Evolutionary conservation across 352 stramenopile genomes (phyloP).

Genomic region (Globisporangium cylindrosporum): DNA sequence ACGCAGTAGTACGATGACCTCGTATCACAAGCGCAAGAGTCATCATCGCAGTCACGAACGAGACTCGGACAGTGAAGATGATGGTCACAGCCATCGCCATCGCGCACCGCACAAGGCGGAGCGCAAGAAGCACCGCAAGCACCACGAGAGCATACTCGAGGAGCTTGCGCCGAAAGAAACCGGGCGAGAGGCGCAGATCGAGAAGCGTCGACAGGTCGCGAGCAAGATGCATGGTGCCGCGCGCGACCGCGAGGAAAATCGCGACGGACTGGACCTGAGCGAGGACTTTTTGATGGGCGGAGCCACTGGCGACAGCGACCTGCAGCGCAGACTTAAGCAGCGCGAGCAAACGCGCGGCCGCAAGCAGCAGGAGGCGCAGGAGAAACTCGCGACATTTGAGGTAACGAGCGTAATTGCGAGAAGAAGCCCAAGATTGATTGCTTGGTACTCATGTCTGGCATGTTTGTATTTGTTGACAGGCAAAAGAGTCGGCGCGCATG

Average conservation of each 20-base stretch:
- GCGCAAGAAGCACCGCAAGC: slow-evolving; percentile 34
- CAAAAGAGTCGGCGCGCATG: slow-evolving; percentile 68
- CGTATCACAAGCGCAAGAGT: not conserved
- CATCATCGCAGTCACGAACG: not conserved
- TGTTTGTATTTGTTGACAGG: slow-evolving; percentile 22
- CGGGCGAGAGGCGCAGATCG: slow-evolving; percentile 56
- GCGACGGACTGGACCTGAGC: slow-evolving; percentile 64
- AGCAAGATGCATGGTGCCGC: slow-evolving; percentile 57
- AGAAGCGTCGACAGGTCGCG: slow-evolving; percentile 46
- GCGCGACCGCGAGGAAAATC: slow-evolving; percentile 52
- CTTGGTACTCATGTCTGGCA: too few relatives aligned
- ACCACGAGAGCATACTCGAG: slow-evolving; percentile 48
- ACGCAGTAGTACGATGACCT: not conserved
- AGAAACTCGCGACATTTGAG: slow-evolving; percentile 37
- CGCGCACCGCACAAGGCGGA: slow-evolving; percentile 25
- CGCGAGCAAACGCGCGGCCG: slow-evolving; percentile 35
- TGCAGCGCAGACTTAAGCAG: slow-evolving; percentile 40
- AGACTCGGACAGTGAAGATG: slow-evolving; percentile 26
- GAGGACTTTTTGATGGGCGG: slow-evolving; percentile 71
- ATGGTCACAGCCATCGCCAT: slow-evolving; percentile 1
- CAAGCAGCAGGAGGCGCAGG: slow-evolving; percentile 36
- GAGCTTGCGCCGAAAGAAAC: slow-evolving; percentile 63
- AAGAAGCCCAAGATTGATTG: not conserved
- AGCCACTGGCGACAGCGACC: slow-evolving; percentile 14
- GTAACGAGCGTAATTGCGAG: slow-evolving; percentile 18